Evolutionary conservation across 441 rosid genomes (phyloP), one percentile per base, ranked within the genome.

Genomic region (Brassica balearica): DNA sequence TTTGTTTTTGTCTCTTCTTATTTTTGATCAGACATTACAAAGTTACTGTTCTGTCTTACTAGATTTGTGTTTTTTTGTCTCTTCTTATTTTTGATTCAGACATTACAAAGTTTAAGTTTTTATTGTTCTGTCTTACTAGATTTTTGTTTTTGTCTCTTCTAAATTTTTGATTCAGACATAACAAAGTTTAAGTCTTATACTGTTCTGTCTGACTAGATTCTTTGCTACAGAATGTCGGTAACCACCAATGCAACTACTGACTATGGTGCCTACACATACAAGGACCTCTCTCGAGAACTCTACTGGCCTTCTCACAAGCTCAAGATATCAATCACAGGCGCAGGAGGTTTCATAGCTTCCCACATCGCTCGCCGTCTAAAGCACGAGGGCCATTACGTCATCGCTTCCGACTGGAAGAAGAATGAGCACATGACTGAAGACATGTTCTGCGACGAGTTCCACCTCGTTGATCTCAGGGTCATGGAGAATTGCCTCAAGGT

Each of bases 361-460:
- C 99, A 93, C 89, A 89, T 95, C 74, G 97, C 98, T 78, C 92
- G 92, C 23, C 93, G 94, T 73, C 68, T 91, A 84, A 94, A 93
- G 86, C 85, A 85, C 15, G 99, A 95, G 80, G 95, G 95, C 0
- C 95, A 88, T 83, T 90, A 86, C 86, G 86, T 90, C 27, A 84
- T 90, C 23, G 95, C 93, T 34, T 88, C 95, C 0, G 95, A 89
- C 79, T 93, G 99, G 99, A 95, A 95, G 91, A 95, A 93, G 94
- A 95, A 95, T 6, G 99, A 95, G 80, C 98, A 95, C 89, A 95
- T 93, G 99, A 86, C 90, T 0, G 97, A 93, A 78, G 97, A 91
- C 73, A 95, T 95, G 99, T 95, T 95, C 86, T 95, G 99, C 69
- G 77, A 93, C 62, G 97, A 95, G 75, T 95, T 93, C 86, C 97